Conservation (phyloP, 148 eudicot genomes). For the Salicornia ramosissima region DNA sequence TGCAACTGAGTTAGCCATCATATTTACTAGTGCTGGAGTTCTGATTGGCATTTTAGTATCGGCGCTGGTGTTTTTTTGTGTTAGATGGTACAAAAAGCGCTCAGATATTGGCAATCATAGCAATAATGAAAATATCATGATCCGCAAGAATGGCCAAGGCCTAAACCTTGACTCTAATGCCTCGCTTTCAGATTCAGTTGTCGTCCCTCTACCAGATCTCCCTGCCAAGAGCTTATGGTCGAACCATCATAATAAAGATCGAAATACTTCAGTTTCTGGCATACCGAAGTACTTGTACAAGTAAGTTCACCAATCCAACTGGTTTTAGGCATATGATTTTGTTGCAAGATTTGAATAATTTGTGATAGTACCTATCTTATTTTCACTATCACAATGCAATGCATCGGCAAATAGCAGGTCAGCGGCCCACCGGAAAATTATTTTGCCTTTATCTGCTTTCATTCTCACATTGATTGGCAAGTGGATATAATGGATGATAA, state of each 20-base stretch:
- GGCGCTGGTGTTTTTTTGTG: conserved; percentile 38
- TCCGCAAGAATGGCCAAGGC: conserved; percentile 56
- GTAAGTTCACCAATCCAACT: conserved; percentile 37
- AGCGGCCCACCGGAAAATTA: background rate
- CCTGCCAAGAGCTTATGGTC: conserved; percentile 52
- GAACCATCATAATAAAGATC: conserved; percentile 58
- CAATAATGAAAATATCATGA: conserved; percentile 39
- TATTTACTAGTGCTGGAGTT: conserved; percentile 64
- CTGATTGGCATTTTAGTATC: conserved; percentile 64
- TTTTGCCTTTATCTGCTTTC: background rate
- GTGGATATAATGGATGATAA: background rate
- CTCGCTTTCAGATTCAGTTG: conserved; percentile 44
- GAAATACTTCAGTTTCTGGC: conserved; percentile 59
- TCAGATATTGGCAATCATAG: conserved; percentile 37
- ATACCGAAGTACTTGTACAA: conserved; percentile 76
- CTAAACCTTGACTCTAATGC: conserved; percentile 53
- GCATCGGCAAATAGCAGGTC: background rate
- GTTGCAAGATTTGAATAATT: background rate
- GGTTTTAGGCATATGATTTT: background rate
- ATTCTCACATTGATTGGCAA: too few relatives aligned
- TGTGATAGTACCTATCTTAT: background rate
- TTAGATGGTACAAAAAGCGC: conserved; percentile 64
- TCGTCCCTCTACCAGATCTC: conserved; percentile 35
- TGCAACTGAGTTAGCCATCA: conserved; percentile 44
- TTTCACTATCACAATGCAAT: background rate